Evolutionary conservation across 306 rosid species (phyloP), one percentile per base, ranked within the genome.

Genomic region (Abrus pulchellus): DNA sequence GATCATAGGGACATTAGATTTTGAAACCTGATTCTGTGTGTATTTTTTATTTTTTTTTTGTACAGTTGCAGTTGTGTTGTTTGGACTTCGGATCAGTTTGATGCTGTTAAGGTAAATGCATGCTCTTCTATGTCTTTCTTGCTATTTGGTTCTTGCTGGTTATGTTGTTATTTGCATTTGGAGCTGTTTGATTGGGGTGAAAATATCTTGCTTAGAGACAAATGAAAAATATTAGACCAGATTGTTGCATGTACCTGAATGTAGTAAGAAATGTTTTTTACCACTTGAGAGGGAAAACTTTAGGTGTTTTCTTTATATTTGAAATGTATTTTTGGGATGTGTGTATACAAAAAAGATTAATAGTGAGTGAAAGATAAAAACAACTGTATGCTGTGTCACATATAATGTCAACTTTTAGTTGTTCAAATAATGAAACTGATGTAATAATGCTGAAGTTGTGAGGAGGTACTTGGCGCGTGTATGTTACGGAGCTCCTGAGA

Each of bases 101-200:
- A 73, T 74, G 65, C 74, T 9, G 82, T 69, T 82, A 69, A 80
- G 91, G 94, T 87, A 81, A 78, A 79, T 84, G 64, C 49, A 5
- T 47, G 20, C 28, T 40, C 13, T 71, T 80, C 61, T 50, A 32
- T 48, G 27, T 50, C 6, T 67, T 44, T 70, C 41, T 67, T 60
- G 59, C n/a, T 47, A 66, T 61, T 47, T 70, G 5, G 60, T 43
- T 61, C 20, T 62, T 77, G 74, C 3, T 55, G 48, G 4, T 68
- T 82, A 20, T 27, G 38, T 68, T 68, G 27, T 9, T 68, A 9
- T 66, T 76, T 75, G 78, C 69, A 73, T 60, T 68, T 32, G 84
- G 69, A 11, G 54, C 8, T 54, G 82, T 43, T 57, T 61, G 47
- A 32, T 43, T 81, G 41, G 13, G 34, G 75, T 61, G 44, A 66